A percentile compares a stretch with the other conserved stretches of the same genome.
phyloP scores from a whole-genome alignment of 2,329 filamentous ascomycete genomes.

The Alternaria burnsii region DNA sequence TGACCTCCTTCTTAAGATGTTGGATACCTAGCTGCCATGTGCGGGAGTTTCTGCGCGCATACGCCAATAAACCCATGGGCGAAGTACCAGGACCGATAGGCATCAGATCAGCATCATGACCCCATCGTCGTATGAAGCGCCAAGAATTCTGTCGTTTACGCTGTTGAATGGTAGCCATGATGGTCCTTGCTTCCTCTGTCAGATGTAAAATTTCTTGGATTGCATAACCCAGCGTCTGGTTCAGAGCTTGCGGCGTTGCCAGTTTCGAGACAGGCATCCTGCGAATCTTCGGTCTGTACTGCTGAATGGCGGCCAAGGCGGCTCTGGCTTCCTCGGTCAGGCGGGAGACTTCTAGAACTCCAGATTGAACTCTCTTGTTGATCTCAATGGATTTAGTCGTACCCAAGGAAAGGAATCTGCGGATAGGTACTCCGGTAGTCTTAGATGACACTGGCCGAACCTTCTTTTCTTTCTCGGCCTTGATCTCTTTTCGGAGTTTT shows the following conservation, averaged over 20 bases:
- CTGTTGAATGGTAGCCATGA: neutral
- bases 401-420: neutral
- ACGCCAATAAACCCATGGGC: neutral
- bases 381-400: neutral
- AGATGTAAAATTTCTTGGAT: neutral
- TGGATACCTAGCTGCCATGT: neutral
- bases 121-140: neutral
- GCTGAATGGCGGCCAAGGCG: neutral
- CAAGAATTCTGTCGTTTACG: neutral
- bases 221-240: neutral
- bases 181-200: neutral
- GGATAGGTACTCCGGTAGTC: neutral
- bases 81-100: neutral
- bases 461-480: neutral
- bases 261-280: neutral
- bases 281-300: neutral
- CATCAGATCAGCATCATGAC: neutral
- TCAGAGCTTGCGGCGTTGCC: neutral
- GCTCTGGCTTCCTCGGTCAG: conserved; percentile 4
- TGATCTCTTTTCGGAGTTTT: neutral
- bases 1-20: neutral
- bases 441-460: neutral
- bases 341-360: neutral
- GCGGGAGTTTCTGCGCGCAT: neutral
- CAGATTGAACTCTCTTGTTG: neutral